Conservation (phyloP, 345 rosid genomes). For the Linum usitatissimum region DNA sequence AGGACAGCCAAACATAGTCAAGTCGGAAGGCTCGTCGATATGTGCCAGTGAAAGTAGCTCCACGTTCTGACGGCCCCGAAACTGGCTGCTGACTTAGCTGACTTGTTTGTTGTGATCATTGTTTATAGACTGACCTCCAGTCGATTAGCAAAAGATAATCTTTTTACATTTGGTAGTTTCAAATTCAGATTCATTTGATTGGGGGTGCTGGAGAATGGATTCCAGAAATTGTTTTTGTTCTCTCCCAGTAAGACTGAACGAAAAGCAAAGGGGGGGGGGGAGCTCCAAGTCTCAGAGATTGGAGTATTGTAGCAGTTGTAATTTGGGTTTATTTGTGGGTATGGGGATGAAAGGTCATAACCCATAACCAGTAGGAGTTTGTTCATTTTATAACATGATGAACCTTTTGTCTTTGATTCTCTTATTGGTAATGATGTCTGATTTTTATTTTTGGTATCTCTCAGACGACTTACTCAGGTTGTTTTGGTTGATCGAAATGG, state of each 20-base stretch:
- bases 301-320: constrained; percentile 3
- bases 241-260: too few species aligned
- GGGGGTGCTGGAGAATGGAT: constrained; percentile 3
- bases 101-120: constrained; percentile 17
- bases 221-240: constrained; percentile 8
- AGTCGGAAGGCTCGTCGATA: constrained; percentile 55
- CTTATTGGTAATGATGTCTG: neutral
- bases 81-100: constrained; percentile 10
- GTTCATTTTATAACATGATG: neutral
- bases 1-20: constrained; percentile 37
- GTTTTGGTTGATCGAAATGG: neutral
- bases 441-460: neutral
- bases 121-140: constrained; percentile 22
- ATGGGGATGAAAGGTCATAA: constrained; percentile 4
- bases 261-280: neutral
- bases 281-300: constrained; percentile 4
- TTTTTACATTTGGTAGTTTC: constrained; percentile 2
- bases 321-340: neutral
- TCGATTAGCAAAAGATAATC: constrained; percentile 5
- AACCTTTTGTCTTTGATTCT: neutral
- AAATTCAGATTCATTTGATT: constrained; percentile 13
- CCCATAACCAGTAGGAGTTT: neutral
- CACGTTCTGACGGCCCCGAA: constrained; percentile 29
- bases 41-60: constrained; percentile 73
- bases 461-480: neutral